Conservation (phyloP, 805 yeast species). For the Candida nanaspora region DNA sequence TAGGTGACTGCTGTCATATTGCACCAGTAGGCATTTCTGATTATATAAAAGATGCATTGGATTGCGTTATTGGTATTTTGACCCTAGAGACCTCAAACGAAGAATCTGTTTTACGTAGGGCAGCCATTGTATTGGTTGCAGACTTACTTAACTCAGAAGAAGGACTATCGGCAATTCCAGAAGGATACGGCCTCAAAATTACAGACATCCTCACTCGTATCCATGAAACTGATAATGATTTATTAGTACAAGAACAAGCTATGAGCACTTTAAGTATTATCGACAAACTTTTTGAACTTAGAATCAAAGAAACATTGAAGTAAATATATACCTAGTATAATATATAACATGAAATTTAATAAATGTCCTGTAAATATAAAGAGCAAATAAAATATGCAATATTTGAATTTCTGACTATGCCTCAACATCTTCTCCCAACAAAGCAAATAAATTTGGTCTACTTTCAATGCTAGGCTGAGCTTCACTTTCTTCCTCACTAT, state of each 20-base stretch:
- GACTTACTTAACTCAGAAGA: conserved; percentile 45
- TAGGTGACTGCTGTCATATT: conserved; percentile 63
- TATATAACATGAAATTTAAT: too few relatives aligned
- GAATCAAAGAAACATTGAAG: conserved; percentile 5
- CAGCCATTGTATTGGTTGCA: conserved; percentile 63
- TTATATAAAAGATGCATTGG: conserved; percentile 52
- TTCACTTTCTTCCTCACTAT: conserved; percentile 11
- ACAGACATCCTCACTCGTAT: conserved; percentile 36
- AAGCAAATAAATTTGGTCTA: conserved; percentile 17
- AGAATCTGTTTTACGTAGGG: conserved; percentile 57
- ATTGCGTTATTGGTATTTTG: conserved; percentile 71
- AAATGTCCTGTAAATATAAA: too few relatives aligned
- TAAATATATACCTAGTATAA: not conserved
- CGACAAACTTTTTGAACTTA: conserved; percentile 17
- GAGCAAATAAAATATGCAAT: too few relatives aligned
- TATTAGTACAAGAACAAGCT: conserved; percentile 56
- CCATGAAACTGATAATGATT: conserved; percentile 43
- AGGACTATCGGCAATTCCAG: conserved; percentile 23
- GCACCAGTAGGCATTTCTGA: conserved; percentile 47
- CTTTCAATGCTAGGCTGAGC: conserved; percentile 3
- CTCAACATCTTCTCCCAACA: conserved; percentile 19
- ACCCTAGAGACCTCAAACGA: conserved; percentile 42
- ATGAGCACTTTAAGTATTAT: conserved; percentile 25
- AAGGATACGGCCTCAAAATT: conserved; percentile 37
- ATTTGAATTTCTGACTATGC: too few relatives aligned